These are phyloP conservation scores for Alternaria burnsii DNA, from an alignment of 2,329 filamentous ascomycete genomes.

Conservation along the genomic window DNA sequence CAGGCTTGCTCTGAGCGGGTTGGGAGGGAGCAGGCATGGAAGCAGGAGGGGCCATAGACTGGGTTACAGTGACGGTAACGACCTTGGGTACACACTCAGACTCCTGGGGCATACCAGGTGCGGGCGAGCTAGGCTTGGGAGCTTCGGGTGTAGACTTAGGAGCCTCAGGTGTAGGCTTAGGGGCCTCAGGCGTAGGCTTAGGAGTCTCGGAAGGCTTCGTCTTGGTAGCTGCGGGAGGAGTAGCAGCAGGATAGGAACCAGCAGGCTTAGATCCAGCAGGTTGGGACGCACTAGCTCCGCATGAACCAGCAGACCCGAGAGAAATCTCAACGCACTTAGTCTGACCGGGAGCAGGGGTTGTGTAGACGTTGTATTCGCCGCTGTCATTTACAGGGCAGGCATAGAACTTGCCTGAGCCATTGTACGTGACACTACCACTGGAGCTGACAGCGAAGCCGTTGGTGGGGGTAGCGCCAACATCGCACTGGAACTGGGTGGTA, in stretches of 20 bases:
- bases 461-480: slow-evolving; percentile 58
- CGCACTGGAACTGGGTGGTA: slow-evolving; percentile 69
- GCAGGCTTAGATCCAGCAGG: slow-evolving; percentile 2
- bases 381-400: slow-evolving; percentile 67
- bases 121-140: background rate
- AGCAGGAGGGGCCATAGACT: background rate
- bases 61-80: background rate
- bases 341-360: slow-evolving; percentile 51
- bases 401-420: slow-evolving; percentile 64
- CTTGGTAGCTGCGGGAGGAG: background rate
- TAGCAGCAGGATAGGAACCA: background rate
- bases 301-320: slow-evolving; percentile 45
- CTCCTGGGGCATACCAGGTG: background rate
- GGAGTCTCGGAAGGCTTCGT: background rate
- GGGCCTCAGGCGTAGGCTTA: background rate
- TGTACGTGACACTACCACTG: slow-evolving; percentile 62
- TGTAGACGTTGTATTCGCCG: slow-evolving; percentile 66
- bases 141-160: background rate
- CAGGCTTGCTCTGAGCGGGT: background rate
- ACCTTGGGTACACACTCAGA: background rate
- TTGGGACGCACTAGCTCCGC: slow-evolving; percentile 22
- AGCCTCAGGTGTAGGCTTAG: background rate
- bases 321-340: slow-evolving; percentile 61
- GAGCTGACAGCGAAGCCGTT: slow-evolving; percentile 66
- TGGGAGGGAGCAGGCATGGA: no score